Evolutionary conservation across 106 monocot species (phyloP).

Genomic region (Hemerocallis citrina): DNA sequence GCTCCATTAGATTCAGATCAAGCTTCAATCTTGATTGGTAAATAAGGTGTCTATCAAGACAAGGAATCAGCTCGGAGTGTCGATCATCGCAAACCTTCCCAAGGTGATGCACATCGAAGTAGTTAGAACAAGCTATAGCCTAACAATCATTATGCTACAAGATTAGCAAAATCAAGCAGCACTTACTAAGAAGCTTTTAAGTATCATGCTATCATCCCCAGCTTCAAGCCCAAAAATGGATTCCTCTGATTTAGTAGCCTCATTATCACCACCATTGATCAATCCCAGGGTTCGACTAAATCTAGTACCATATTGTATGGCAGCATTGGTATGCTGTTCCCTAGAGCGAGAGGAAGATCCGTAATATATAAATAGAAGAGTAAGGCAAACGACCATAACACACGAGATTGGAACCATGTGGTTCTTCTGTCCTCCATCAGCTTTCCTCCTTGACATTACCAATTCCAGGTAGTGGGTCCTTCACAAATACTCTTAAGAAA

Average conservation of each 20-base stretch:
- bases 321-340: slow-evolving; percentile 16
- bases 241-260: slow-evolving; percentile 33
- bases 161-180: not conserved
- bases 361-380: slow-evolving; percentile 32
- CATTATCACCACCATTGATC: slow-evolving; percentile 34
- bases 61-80: slow-evolving; percentile 71
- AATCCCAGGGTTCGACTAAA: slow-evolving; percentile 45
- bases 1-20: slow-evolving; percentile 62
- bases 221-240: slow-evolving; percentile 20
- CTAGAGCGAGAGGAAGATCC: slow-evolving; percentile 22
- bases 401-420: slow-evolving; percentile 36
- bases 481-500: no score
- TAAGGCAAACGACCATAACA: slow-evolving; percentile 23
- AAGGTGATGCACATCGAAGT: not conserved
- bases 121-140: not conserved
- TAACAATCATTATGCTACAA: not conserved
- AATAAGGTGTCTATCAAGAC: slow-evolving; percentile 64
- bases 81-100: slow-evolving; percentile 57
- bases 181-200: slow-evolving; percentile 62
- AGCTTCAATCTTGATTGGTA: slow-evolving; percentile 58
- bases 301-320: slow-evolving; percentile 40
- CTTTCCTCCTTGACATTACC: slow-evolving; percentile 45
- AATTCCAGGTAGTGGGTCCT: not conserved
- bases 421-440: slow-evolving; percentile 50
- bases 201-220: slow-evolving; percentile 26